These are phyloP conservation scores for Encephalitozoon cuniculi DNA, from an alignment of 371 early-diverging fungal genomes.

Conservation along the genomic window DNA sequence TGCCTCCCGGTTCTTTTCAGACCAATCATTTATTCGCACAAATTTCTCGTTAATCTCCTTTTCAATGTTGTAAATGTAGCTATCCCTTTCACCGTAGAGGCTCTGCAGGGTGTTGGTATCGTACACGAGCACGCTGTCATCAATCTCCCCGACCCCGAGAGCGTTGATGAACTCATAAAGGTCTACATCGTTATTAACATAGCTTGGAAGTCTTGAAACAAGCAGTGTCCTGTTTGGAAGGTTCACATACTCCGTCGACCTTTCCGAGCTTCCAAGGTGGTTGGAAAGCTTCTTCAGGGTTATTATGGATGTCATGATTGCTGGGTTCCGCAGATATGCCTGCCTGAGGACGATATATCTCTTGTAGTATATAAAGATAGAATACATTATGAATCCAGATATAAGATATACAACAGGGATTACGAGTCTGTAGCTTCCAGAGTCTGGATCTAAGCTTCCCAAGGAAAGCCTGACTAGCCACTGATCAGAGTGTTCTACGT, in stretches of 20 bases:
- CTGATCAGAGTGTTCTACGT: neutral
- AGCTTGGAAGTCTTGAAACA: slow-evolving; percentile 51
- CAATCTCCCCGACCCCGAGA: slow-evolving; percentile 53
- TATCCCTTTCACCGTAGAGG: slow-evolving; percentile 44
- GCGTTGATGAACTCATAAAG: slow-evolving; percentile 41
- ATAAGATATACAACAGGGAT: slow-evolving; percentile 41
- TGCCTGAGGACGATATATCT: slow-evolving; percentile 60
- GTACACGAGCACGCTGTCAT: slow-evolving; percentile 46
- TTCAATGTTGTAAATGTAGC: slow-evolving; percentile 52
- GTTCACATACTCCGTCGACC: slow-evolving; percentile 52
- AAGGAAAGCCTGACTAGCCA: slow-evolving; percentile 38
- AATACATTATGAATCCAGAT: slow-evolving; percentile 51
- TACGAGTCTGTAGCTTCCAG: neutral
- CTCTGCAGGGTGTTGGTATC: slow-evolving; percentile 50
- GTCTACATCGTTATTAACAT: slow-evolving; percentile 54
- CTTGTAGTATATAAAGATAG: slow-evolving; percentile 60
- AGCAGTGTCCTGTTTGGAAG: slow-evolving; percentile 52
- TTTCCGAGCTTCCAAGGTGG: slow-evolving; percentile 20
- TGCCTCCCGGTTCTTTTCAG: slow-evolving; percentile 15
- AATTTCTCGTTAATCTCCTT: slow-evolving; percentile 51
- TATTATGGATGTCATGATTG: slow-evolving; percentile 55
- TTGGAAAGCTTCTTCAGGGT: slow-evolving; percentile 49
- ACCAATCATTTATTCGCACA: slow-evolving; percentile 41
- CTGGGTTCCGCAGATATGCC: slow-evolving; percentile 55
- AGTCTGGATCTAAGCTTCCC: neutral